Percentiles rank a stretch among this genome's conserved stretches.
Conservation (phyloP, 768 basidiomycete genomes). For the Trametes villosa region DNA sequence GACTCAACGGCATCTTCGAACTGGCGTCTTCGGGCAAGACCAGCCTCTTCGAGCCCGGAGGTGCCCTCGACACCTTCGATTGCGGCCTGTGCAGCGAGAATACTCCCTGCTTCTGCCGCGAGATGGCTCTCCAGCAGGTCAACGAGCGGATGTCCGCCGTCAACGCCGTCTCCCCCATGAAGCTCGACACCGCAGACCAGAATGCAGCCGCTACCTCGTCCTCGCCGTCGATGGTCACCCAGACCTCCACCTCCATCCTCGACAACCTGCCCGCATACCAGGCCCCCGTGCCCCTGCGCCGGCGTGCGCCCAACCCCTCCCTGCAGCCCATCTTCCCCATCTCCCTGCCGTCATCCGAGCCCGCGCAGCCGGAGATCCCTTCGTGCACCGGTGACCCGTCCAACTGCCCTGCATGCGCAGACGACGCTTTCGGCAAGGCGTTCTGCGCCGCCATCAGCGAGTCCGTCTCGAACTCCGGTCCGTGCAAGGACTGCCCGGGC, state of each 20-base stretch:
- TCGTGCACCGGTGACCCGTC: slow-evolving; percentile 84
- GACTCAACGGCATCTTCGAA: slow-evolving; percentile 40
- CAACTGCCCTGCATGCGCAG: slow-evolving; percentile 84
- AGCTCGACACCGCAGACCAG: slow-evolving; percentile 34
- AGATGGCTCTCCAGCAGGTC: slow-evolving; percentile 57
- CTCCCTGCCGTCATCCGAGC: slow-evolving; percentile 35
- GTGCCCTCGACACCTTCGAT: slow-evolving; percentile 51
- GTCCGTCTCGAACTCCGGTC: slow-evolving; percentile 53
- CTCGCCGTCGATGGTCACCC: slow-evolving; percentile 29
- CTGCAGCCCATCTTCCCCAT: slow-evolving; percentile 60
- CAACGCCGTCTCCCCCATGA: slow-evolving; percentile 26
- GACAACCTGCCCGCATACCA: slow-evolving; percentile 82
- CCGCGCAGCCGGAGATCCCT: slow-evolving; percentile 35
- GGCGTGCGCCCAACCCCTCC: slow-evolving; percentile 45
- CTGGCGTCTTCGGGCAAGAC: slow-evolving; percentile 40
- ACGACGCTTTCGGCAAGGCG: slow-evolving; percentile 85
- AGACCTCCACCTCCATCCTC: slow-evolving; percentile 57
- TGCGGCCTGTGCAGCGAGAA: slow-evolving; percentile 80
- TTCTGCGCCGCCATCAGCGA: slow-evolving; percentile 81
- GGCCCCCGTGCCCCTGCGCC: slow-evolving; percentile 80
- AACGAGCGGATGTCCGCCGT: slow-evolving; percentile 29
- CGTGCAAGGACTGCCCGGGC: slow-evolving; percentile 62
- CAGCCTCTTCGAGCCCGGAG: slow-evolving; percentile 30
- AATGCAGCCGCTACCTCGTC: slow-evolving; percentile 21
- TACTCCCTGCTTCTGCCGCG: slow-evolving; percentile 78